Percentiles rank a stretch among this genome's conserved stretches.
These are phyloP conservation scores for Microbotryomycetes sp. DNA, from an alignment of 1,284 basidiomycete species.

Conservation along the genomic window DNA sequence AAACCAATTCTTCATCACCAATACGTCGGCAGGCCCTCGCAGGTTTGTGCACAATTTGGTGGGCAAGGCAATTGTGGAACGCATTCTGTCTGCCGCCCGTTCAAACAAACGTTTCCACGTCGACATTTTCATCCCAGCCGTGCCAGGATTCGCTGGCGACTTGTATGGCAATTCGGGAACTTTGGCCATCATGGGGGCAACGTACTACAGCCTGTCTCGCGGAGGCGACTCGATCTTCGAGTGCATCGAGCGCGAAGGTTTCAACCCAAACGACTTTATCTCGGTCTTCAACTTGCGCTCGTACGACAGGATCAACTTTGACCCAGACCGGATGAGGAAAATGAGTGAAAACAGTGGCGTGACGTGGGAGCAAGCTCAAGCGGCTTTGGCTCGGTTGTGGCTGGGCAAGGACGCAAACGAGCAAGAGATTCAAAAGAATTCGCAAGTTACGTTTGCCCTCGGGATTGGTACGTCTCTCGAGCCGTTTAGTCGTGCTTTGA, in stretches of 20 bases:
- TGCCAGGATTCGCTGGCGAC: slow-evolving; percentile 70
- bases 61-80: slow-evolving; percentile 68
- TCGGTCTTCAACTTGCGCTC: slow-evolving; percentile 81
- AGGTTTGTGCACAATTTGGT: slow-evolving; percentile 58
- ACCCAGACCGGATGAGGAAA: slow-evolving; percentile 52
- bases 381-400: slow-evolving; percentile 62
- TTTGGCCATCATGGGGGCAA: slow-evolving; percentile 70
- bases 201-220: slow-evolving; percentile 71
- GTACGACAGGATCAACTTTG: slow-evolving; percentile 86
- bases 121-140: slow-evolving; percentile 54
- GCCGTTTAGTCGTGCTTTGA: not conserved
- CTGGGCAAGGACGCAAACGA: slow-evolving; percentile 12
- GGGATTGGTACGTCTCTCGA: slow-evolving; percentile 8
- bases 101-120: slow-evolving; percentile 72
- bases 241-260: slow-evolving; percentile 65
- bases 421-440: slow-evolving; percentile 27
- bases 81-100: slow-evolving; percentile 69
- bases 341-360: slow-evolving; percentile 70
- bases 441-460: slow-evolving; percentile 23
- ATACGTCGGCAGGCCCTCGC: slow-evolving; percentile 44
- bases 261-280: slow-evolving; percentile 68
- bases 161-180: slow-evolving; percentile 53
- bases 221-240: slow-evolving; percentile 82
- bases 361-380: slow-evolving; percentile 73
- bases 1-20: slow-evolving; percentile 89